Percentiles rank a stretch among this genome's conserved stretches.
Conservation (phyloP, 331 rosid species). For the Quercus lobata region DNA sequence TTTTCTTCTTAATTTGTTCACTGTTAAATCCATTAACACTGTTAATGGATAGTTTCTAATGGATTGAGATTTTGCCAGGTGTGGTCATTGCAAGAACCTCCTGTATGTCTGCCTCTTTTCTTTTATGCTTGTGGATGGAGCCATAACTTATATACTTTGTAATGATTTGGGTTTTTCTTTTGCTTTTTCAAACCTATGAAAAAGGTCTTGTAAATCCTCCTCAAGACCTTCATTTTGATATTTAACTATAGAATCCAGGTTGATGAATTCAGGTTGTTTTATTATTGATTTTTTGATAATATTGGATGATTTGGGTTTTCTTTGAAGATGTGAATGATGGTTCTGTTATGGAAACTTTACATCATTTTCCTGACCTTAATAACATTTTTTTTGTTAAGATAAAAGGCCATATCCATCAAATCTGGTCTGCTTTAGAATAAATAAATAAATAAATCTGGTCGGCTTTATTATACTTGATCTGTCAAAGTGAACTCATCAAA, state of each 20-base stretch:
- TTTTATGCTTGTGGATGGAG: background rate
- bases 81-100: slow-evolving; percentile 92
- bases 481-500: background rate
- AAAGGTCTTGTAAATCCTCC: slow-evolving; percentile 35
- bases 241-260: too few species aligned
- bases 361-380: background rate
- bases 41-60: slow-evolving; percentile 4
- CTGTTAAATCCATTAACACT: background rate
- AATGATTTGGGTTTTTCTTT: slow-evolving; percentile 7
- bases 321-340: too few species aligned
- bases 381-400: too few species aligned
- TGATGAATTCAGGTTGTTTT: too few species aligned
- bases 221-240: too few species aligned
- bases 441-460: background rate
- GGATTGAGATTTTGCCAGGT: slow-evolving; percentile 47
- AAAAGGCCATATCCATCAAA: background rate
- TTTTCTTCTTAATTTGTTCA: background rate
- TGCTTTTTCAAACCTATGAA: slow-evolving; percentile 57
- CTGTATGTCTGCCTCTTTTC: slow-evolving; percentile 52
- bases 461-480: background rate
- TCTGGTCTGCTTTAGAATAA: background rate
- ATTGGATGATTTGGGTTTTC: too few species aligned
- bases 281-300: too few species aligned
- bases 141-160: background rate
- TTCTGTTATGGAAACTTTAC: background rate